A percentile compares a stretch with the other conserved stretches of the same genome.
These are phyloP conservation scores for Ettlia oleoabundans DNA, from an alignment of 139 green algal genomes.

Conservation along the genomic window DNA sequence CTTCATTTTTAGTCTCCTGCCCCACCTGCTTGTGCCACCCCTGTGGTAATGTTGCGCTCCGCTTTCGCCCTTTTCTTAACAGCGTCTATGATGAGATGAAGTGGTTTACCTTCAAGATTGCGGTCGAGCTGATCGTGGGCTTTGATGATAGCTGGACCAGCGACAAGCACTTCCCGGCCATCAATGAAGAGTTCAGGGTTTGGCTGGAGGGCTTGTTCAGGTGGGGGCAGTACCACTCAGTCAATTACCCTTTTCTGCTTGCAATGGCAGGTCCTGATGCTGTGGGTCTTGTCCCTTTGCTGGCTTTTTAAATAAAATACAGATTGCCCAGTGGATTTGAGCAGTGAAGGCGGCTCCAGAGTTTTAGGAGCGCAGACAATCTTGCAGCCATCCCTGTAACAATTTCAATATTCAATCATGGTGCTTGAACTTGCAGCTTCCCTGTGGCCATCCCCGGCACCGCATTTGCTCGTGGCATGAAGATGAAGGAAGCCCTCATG, in stretches of 20 bases:
- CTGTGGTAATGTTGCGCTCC: not conserved
- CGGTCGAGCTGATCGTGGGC: not conserved
- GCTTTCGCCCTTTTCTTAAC: not conserved
- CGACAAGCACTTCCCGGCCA: not conserved
- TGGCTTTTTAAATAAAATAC: no score
- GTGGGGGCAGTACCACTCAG: no score
- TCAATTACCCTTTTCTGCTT: no score
- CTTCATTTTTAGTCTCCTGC: not conserved
- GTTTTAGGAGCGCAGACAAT: no score
- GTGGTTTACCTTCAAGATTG: constrained; percentile 13
- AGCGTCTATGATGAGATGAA: constrained; percentile 18
- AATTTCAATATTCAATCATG: not conserved
- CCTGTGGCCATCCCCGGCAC: constrained; percentile 15
- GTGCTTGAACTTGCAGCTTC: constrained; percentile 14
- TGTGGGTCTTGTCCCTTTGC: no score
- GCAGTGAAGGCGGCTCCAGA: no score
- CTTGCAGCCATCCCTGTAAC: not conserved
- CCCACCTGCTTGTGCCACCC: not conserved
- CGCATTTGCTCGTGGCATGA: constrained; percentile 22
- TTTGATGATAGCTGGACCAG: not conserved
- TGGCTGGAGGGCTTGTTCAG: constrained; percentile 33
- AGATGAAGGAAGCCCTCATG: not conserved
- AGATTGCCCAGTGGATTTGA: no score
- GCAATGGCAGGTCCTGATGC: no score
- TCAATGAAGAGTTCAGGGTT: not conserved